Conservation (phyloP, 371 early-diverging fungal genomes). For the Haplosporangium sp. region DNA sequence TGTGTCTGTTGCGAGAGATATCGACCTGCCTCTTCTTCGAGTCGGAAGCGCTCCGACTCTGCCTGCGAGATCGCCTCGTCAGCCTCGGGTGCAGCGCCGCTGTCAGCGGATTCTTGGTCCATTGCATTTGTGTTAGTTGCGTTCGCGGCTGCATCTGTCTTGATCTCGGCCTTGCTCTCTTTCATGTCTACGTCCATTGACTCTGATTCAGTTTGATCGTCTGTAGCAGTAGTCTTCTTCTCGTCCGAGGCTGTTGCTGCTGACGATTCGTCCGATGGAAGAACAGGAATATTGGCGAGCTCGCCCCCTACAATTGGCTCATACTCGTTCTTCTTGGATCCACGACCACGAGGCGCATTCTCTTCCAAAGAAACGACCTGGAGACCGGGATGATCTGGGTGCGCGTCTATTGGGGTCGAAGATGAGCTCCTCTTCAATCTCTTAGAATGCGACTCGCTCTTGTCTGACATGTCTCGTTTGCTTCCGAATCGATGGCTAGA, state of each 20-base stretch:
- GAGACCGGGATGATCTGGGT: conserved; percentile 49
- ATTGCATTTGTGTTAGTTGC: conserved; percentile 47
- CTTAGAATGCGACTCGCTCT: conserved; percentile 39
- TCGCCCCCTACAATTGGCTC: conserved; percentile 77
- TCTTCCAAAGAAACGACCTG: conserved; percentile 54
- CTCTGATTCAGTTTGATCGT: neutral
- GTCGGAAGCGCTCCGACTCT: conserved; percentile 47
- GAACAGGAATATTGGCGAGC: conserved; percentile 70
- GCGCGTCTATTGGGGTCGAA: conserved; percentile 43
- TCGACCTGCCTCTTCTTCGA: conserved; percentile 78
- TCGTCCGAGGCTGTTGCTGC: neutral
- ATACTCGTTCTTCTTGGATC: conserved; percentile 72
- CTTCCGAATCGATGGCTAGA: conserved; percentile 47
- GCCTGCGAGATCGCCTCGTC: conserved; percentile 27
- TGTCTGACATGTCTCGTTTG: conserved; percentile 46
- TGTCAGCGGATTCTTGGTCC: conserved; percentile 55
- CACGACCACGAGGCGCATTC: conserved; percentile 55
- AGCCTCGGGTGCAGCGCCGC: conserved; percentile 45
- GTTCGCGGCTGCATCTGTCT: conserved; percentile 10
- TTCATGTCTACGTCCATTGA: conserved; percentile 43
- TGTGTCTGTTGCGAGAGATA: conserved; percentile 79
- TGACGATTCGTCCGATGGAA: conserved; percentile 45
- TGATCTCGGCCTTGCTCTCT: conserved; percentile 14
- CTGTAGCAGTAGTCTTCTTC: neutral
- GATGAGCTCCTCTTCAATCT: conserved; percentile 50